Base-by-base conservation (phyloP, 441 rosid species). In the Adansonia gregorii region DNA sequence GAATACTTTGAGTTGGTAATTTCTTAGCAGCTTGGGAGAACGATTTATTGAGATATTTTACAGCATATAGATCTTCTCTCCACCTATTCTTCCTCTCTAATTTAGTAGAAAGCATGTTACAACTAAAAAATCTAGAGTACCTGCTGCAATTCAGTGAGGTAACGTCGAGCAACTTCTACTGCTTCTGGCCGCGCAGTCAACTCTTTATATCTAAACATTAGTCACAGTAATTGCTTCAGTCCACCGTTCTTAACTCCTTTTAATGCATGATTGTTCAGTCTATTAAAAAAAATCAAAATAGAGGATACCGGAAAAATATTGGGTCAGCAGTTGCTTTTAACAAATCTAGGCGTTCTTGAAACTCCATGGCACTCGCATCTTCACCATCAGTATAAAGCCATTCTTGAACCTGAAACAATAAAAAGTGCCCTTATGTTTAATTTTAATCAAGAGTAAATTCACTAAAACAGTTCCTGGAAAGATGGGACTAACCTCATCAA, bases 331-430 rank as follows among this genome's bases (percentile, higher is more conserved):
- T 78, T 49, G 93, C 86, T 86, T 92, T 92, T 77, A 97, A 82
- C 22, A 83, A 86, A 86, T 90, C 92, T 69, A 97, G 87, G 65
- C 80, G 88, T 43, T 89, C 87, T 83, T 90, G 86, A 75, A 92
- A 97, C 90, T 91, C 90, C 19, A 83, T 73, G 45, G 97, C 98
- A 55, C 87, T 83, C 70, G 97, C 97, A 88, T 97, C 99, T 75
- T 92, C 99, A 9, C 98, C 99, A 41, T 97, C 99, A 78, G 89
- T 93, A 77, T 97, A 97, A 39, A 97, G 88, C 99, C 99, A 97
- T 17, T 97, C 98, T 88, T 97, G 98, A 78, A 86, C 98, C 99
- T 93, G 86, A 82, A 81, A 77, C 79, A 43, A 43, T 43, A 41
- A 63, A 67, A 43, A 54, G 59, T 58, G 45, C 9, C 45, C 17